Evolutionary conservation across 352 stramenopile genomes (phyloP).

Genomic region (Pythium aquatile): DNA sequence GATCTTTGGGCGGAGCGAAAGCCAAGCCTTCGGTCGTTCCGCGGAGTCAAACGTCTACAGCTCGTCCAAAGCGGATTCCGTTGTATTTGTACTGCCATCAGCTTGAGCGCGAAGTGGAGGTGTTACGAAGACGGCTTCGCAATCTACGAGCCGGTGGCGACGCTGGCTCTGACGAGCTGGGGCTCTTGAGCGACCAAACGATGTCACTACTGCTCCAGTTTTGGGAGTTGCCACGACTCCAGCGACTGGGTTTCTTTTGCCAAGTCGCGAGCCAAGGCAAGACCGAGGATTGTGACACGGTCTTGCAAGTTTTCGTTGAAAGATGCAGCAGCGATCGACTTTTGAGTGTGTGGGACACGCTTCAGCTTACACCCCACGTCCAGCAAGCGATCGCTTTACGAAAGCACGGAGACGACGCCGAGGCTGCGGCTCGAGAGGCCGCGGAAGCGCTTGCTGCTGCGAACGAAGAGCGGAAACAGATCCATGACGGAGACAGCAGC

Average conservation of each 20-base stretch:
- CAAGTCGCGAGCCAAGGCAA: conserved; percentile 63
- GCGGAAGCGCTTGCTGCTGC: conserved; percentile 7
- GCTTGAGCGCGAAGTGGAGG: conserved; percentile 57
- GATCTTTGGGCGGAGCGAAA: not conserved
- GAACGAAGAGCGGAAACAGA: conserved; percentile 4
- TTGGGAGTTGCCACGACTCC: conserved; percentile 53
- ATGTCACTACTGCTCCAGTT: conserved; percentile 65
- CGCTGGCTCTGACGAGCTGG: conserved; percentile 36
- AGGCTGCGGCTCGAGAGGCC: conserved; percentile 11
- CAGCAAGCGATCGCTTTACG: conserved; percentile 34
- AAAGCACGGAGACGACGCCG: conserved; percentile 20
- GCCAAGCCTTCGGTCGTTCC: not conserved
- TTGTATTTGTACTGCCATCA: conserved; percentile 65
- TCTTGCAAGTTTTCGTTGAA: conserved; percentile 50
- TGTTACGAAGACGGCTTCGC: conserved; percentile 34
- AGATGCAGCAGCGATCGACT: conserved; percentile 47
- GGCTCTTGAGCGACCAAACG: conserved; percentile 54
- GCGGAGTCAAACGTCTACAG: not conserved
- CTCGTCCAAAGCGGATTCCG: conserved; percentile 26
- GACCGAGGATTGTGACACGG: conserved; percentile 43
- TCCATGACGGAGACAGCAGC: conserved; percentile 4
- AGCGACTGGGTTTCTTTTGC: conserved; percentile 65
- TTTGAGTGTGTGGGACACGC: conserved; percentile 44
- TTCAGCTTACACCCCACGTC: conserved; percentile 50
- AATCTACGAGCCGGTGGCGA: conserved; percentile 17